A percentile compares a stretch with the other conserved stretches of the same genome.
These are phyloP conservation scores for Rhodosporidiobolus odoratus DNA, from an alignment of 768 basidiomycete genomes.

Conservation along the genomic window DNA sequence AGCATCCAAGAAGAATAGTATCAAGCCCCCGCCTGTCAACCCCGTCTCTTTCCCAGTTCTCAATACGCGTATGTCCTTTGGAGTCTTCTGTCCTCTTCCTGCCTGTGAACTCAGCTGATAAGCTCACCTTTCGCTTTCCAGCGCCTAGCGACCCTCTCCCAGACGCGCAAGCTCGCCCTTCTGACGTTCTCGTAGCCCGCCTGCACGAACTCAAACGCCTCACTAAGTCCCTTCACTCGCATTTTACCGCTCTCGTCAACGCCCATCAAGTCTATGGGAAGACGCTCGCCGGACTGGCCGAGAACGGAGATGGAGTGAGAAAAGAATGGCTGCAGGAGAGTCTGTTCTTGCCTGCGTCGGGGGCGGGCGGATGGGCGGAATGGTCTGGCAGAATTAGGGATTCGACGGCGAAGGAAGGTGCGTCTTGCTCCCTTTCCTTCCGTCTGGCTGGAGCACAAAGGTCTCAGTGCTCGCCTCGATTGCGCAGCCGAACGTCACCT, in stretches of 20 bases:
- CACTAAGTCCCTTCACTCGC: slow-evolving; percentile 15
- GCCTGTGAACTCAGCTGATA: too few species aligned
- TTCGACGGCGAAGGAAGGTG: neutral
- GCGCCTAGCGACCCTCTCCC: slow-evolving; percentile 21
- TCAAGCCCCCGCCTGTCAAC: neutral
- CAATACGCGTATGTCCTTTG: neutral
- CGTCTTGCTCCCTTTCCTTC: neutral
- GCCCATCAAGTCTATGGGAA: neutral
- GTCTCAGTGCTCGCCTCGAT: neutral
- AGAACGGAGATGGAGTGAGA: neutral
- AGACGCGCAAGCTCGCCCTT: neutral
- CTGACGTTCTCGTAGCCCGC: slow-evolving; percentile 30
- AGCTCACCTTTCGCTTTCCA: neutral
- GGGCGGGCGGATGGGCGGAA: neutral
- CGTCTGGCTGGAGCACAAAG: neutral
- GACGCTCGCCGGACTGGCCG: neutral
- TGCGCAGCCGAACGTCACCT: neutral
- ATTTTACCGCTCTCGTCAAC: slow-evolving; percentile 3
- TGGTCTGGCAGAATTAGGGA: neutral
- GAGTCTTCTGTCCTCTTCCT: neutral
- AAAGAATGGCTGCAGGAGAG: neutral
- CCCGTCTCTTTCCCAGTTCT: neutral
- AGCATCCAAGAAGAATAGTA: neutral
- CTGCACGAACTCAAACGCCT: slow-evolving; percentile 32
- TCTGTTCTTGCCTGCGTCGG: neutral